Base-by-base conservation (phyloP, 1,284 basidiomycete genomes). In the Afroboletus lepidellus region DNA sequence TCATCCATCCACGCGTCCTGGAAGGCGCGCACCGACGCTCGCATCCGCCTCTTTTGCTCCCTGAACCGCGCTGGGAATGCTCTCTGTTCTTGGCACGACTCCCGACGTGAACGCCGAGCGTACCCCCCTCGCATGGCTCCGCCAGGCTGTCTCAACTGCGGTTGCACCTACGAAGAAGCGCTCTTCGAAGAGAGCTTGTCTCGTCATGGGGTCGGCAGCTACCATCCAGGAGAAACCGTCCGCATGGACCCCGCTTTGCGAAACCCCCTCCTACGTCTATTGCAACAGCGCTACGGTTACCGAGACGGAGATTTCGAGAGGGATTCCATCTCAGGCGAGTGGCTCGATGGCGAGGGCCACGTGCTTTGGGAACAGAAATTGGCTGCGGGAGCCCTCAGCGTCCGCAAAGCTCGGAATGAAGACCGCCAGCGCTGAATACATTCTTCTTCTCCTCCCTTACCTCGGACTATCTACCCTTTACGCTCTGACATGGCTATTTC, bases 21-120 rank as follows among this genome's bases (percentile, higher is more conserved):
- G 88, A 77, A 77, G 39, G 73, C 77, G 12, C 84, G 88, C 52
- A 90, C 85, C 1, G 81, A 86, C 8, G 79, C 83, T 6, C 85
- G 89, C 23, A 71, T 76, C 56, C 83, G 83, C 54, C 75, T 84
- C 39, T 85, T 84, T 68, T 91, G 91, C 65, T 87, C 90, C 1
- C 73, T 88, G 30, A 92, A 92, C 69, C 81, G 90, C 41, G 89
- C 90, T 0, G 90, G 89, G 21, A 92, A 92, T 59, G 87, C 89
- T 2, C 78, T 92, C 27, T 92, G 89, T 66, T 85, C 90, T 5
- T 92, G 90, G 90, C 90, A 92, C 62, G 89, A 92, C 66, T 88
- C 89, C 3, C 78, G 90, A 33, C 80, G 90, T 36, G 90, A 92
- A 69, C 82, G 90, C 37, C 80, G 90, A 8, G 76, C 77, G 0